Evolutionary conservation across 169 alveolate species (phyloP).

Genomic region (Plasmodium billcollinsi): DNA sequence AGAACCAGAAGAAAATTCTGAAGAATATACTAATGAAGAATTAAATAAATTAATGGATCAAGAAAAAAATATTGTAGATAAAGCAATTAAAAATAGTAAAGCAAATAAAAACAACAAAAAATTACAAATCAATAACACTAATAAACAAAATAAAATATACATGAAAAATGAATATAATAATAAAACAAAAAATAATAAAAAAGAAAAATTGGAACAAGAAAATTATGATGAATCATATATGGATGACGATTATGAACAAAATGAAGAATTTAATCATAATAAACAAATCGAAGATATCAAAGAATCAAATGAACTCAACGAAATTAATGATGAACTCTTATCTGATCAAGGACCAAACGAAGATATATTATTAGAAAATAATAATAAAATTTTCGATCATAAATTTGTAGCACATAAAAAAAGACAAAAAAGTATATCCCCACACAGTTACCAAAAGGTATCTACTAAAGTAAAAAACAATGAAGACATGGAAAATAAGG

Average conservation of each 20-base stretch:
- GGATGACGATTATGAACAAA: neutral
- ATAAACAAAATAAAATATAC: neutral
- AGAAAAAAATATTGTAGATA: neutral
- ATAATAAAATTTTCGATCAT: slow-evolving; percentile 3
- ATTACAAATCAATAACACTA: neutral
- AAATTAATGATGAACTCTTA: slow-evolving; percentile 5
- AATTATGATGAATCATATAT: neutral
- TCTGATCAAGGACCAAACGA: slow-evolving; percentile 56
- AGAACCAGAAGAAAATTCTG: neutral
- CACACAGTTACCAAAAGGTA: slow-evolving; percentile 28
- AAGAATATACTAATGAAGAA: slow-evolving; percentile 15
- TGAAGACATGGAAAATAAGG: neutral
- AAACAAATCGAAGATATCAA: slow-evolving; percentile 11
- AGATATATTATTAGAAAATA: slow-evolving; percentile 27
- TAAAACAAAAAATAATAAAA: slow-evolving; percentile 4
- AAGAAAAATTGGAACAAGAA: too few relatives aligned
- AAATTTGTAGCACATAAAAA: slow-evolving; percentile 41
- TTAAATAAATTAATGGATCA: slow-evolving; percentile 18
- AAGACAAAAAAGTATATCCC: slow-evolving; percentile 30
- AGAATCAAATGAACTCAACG: neutral
- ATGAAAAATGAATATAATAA: slow-evolving; percentile 1
- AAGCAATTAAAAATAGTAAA: neutral
- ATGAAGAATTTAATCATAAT: slow-evolving; percentile 12
- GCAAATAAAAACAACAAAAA: neutral
- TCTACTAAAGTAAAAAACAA: neutral